A percentile compares a stretch with the other conserved stretches of the same genome.
These are phyloP conservation scores for Schwanniomyces polymorphus DNA, from an alignment of 805 yeast species.

Conservation along the genomic window DNA sequence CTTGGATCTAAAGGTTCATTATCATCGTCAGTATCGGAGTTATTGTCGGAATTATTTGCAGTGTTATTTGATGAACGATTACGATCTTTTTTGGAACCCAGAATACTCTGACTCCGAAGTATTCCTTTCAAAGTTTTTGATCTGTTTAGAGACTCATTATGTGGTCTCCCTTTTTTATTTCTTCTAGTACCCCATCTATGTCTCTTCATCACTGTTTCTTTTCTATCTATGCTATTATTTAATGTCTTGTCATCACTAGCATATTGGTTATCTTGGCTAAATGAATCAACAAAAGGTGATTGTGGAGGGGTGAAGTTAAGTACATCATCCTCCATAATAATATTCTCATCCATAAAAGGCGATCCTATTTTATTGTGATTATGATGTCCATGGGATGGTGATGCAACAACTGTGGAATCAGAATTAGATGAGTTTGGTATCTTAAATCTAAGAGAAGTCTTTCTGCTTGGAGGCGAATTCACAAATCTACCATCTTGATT, in stretches of 20 bases:
- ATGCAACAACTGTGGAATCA: conserved; percentile 11
- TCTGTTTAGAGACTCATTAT: conserved; percentile 46
- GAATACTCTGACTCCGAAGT: conserved; percentile 24
- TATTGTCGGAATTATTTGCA: conserved; percentile 23
- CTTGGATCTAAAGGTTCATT: conserved; percentile 28
- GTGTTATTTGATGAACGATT: conserved; percentile 16
- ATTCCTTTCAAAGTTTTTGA: conserved; percentile 58
- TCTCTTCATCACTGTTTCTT: conserved; percentile 64
- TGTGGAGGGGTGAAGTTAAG: conserved; percentile 21
- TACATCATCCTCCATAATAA: conserved; percentile 25
- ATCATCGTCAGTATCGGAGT: conserved; percentile 21
- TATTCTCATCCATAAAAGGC: conserved; percentile 28
- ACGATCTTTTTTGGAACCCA: conserved; percentile 9
- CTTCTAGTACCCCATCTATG: conserved; percentile 92
- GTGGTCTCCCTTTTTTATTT: conserved; percentile 67
- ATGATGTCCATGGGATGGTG: conserved; percentile 3
- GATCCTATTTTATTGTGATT: conserved; percentile 16
- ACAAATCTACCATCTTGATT: conserved; percentile 11
- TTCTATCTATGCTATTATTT: conserved; percentile 18
- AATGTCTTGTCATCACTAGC: conserved; percentile 8
- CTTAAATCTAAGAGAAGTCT: conserved; percentile 30
- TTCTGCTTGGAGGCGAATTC: conserved; percentile 8
- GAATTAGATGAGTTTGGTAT: conserved; percentile 18
- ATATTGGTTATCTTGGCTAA: conserved; percentile 16
- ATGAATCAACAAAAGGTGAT: conserved; percentile 25